Evolutionary conservation across 495 filamentous ascomycete genomes (phyloP), one percentile per base, ranked within the genome.

Genomic region (Xylaria acuta): DNA sequence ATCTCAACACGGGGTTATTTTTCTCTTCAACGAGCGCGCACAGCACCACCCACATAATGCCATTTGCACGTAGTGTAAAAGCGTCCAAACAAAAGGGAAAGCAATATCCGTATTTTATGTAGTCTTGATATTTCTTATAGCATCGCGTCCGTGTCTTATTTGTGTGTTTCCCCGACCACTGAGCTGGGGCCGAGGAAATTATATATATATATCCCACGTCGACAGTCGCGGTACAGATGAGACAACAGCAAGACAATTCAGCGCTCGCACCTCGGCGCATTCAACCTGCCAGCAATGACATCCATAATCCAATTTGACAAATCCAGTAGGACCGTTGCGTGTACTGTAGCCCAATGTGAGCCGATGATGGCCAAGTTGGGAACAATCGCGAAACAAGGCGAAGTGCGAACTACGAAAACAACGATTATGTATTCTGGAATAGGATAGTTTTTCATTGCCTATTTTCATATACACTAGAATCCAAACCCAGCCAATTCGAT

Each of bases 401-500:
- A 2, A 32, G 64, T 20, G n/a, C 16, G 9, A 67, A 40, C 6
- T 22, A 12, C 49, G 20, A 43, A 8, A 58, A 68, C 27, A 27
- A 67, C 36, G 8, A n/a, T 25, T n/a, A 2, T 49, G 22, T 34
- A 27, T 40, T 58, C 32, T 69, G 40, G 25, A 6, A 58, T 34
- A 20, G 20, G 51, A 38, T 25, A 25, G 54, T 69, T 70, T 22
- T 51, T 53, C 56, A 62, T 53, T 70, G 54, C 16, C 34, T 63
- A 51, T 58, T 38, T 62, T 40, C 58, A 51, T 40, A 32, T 70
- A 70, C 68, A 70, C 58, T 18, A 38, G 20, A 62, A 64, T 58
- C 68, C 32, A 51, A 63, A 63, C 54, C 68, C 22, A 64, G 43
- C 49, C 62, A 64, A 59, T 59, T 25, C 63, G 16, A 49, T 60